Evolutionary conservation across 331 rosid genomes (phyloP).

Genomic region (Ulmus americana): DNA sequence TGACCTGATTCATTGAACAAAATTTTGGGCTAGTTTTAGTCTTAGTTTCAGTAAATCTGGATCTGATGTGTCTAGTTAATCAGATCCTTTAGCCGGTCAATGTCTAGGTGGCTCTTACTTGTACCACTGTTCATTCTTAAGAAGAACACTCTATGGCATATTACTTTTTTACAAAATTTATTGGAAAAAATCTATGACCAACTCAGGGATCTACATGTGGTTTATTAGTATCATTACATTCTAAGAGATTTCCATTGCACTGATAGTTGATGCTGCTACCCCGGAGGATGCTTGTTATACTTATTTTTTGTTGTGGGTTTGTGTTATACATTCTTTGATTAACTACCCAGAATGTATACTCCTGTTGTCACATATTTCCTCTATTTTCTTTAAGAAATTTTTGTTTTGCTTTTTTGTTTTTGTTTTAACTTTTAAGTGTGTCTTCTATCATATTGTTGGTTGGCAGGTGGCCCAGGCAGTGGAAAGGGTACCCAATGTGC

Average conservation of each 20-base stretch:
- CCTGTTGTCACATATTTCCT: conserved; percentile 8
- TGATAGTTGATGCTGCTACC: not conserved
- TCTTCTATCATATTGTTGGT: conserved; percentile 11
- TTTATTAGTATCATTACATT: not conserved
- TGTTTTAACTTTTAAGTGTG: no score
- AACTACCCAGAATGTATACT: not conserved
- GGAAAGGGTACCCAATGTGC: conserved; percentile 98
- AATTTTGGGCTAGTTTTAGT: no score
- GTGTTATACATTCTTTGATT: not conserved
- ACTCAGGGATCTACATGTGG: not conserved
- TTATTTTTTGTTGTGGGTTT: not conserved
- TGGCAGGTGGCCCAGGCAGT: conserved; percentile 84
- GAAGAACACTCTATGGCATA: no score
- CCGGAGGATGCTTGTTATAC: not conserved
- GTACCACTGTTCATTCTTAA: no score
- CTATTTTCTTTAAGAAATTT: not conserved
- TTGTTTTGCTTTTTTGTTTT: not conserved
- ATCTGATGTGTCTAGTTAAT: no score
- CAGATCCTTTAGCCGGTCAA: no score
- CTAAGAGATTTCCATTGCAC: not conserved
- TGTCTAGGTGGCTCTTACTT: no score
- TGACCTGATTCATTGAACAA: no score
- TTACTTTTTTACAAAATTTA: no score
- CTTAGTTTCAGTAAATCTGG: no score
- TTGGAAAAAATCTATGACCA: no score